Evolutionary conservation across 2,329 filamentous ascomycete species (phyloP).

Genomic region (Xylaria sp.): DNA sequence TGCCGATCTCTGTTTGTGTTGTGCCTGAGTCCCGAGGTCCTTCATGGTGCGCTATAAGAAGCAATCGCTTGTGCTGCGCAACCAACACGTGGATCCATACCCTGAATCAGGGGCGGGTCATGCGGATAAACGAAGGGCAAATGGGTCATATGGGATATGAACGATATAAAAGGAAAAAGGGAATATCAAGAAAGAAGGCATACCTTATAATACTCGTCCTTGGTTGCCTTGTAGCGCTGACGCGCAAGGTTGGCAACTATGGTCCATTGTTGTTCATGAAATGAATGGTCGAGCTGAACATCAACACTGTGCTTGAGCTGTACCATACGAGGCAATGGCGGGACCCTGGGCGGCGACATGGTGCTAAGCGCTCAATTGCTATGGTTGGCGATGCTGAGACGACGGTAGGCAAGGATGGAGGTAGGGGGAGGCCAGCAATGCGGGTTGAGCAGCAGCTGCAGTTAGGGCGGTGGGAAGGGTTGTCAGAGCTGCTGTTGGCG

Average conservation of each 20-base stretch:
- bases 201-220: constrained; percentile 65
- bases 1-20: neutral
- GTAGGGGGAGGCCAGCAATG: neutral
- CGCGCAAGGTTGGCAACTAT: constrained; percentile 63
- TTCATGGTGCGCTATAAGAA: neutral
- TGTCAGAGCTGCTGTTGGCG: neutral
- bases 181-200: constrained; percentile 49
- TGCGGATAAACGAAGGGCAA: neutral
- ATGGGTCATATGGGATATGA: neutral
- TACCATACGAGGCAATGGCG: constrained; percentile 4
- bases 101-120: neutral
- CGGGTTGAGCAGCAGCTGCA: neutral
- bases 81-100: neutral
- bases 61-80: neutral
- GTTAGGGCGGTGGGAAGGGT: neutral
- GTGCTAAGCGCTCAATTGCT: neutral
- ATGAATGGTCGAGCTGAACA: constrained; percentile 62
- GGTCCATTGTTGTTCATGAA: constrained; percentile 65
- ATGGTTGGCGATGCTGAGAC: neutral
- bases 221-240: constrained; percentile 60
- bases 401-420: neutral
- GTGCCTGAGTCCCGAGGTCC: neutral
- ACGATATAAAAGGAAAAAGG: constrained; percentile 7
- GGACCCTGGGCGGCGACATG: constrained; percentile 18
- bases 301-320: constrained; percentile 32